A percentile compares a stretch with the other conserved stretches of the same genome.
Evolutionary conservation across 176 grass and related monocot genomes (phyloP).

Genomic region (Coix lacrymajobi): DNA sequence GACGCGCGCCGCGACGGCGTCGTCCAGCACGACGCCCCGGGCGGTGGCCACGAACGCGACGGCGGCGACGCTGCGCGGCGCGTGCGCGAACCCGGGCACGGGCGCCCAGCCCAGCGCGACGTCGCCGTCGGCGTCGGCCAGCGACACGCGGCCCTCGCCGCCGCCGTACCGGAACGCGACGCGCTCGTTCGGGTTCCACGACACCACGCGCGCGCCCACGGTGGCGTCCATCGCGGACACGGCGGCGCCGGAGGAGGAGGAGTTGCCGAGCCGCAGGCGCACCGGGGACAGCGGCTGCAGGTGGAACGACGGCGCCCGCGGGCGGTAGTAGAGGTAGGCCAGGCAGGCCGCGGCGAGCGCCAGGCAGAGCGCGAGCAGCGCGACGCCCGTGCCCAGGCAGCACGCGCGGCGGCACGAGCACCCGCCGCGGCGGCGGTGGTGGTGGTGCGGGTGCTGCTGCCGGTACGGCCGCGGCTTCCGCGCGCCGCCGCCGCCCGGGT

Average conservation of each 20-base stretch:
- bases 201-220: slow-evolving; percentile 26
- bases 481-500: background rate
- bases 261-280: slow-evolving; percentile 28
- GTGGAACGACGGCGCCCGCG: slow-evolving; percentile 64
- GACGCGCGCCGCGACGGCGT: slow-evolving; percentile 55
- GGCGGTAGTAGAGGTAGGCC: slow-evolving; percentile 84
- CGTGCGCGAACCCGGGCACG: slow-evolving; percentile 46
- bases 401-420: slow-evolving; percentile 52
- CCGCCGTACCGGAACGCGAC: slow-evolving; percentile 58
- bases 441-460: background rate
- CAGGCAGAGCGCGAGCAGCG: slow-evolving; percentile 36
- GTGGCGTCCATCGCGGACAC: slow-evolving; percentile 46
- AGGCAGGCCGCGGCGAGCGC: slow-evolving; percentile 52
- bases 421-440: slow-evolving; percentile 1
- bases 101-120: slow-evolving; percentile 49
- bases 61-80: slow-evolving; percentile 28
- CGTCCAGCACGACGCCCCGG: slow-evolving; percentile 70
- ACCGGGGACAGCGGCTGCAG: slow-evolving; percentile 49
- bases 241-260: slow-evolving; percentile 9
- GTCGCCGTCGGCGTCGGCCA: slow-evolving; percentile 60
- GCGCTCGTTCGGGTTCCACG: slow-evolving; percentile 69
- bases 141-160: slow-evolving; percentile 46
- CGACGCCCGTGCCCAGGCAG: slow-evolving; percentile 36
- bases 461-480: slow-evolving; percentile 8
- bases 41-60: slow-evolving; percentile 37